Conservation (phyloP, 208 protist genomes). For the Blechomonas ayalai region DNA sequence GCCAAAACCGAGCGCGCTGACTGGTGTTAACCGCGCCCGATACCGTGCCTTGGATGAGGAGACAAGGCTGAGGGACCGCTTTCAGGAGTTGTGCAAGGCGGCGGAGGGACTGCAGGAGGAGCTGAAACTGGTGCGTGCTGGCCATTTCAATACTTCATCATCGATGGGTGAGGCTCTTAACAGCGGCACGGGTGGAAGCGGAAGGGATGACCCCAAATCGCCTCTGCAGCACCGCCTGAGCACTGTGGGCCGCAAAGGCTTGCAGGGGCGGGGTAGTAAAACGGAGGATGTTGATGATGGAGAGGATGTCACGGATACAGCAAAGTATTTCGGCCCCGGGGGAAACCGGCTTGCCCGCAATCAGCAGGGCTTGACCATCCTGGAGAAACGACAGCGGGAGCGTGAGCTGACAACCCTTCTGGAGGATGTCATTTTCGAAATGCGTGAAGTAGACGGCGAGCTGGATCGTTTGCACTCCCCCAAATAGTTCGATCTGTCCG, state of each 20-base stretch:
- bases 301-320: not conserved
- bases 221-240: too few species aligned
- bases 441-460: slow-evolving; percentile 65
- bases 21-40: slow-evolving; percentile 49
- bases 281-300: not conserved
- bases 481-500: too few species aligned
- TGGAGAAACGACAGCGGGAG: slow-evolving; percentile 46
- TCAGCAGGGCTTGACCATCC: slow-evolving; percentile 10
- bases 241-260: too few species aligned
- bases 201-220: too few species aligned
- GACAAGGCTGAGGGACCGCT: slow-evolving; percentile 51
- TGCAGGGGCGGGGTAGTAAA: not conserved
- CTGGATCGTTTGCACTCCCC: slow-evolving; percentile 11
- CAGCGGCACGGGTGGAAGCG: too few species aligned
- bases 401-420: slow-evolving; percentile 40
- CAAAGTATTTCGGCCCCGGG: not conserved
- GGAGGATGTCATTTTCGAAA: slow-evolving; percentile 39
- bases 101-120: slow-evolving; percentile 40
- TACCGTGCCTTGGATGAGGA: slow-evolving; percentile 42
- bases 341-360: slow-evolving; percentile 8
- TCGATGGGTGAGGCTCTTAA: too few species aligned
- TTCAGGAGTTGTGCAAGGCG: slow-evolving; percentile 33
- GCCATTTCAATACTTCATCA: too few species aligned
- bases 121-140: slow-evolving; percentile 16
- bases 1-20: slow-evolving; percentile 42